Percentiles rank a stretch among this genome's conserved stretches.
Evolutionary conservation across 2,329 filamentous ascomycete species (phyloP).

Genomic region (Stagonosporopsis vannaccii): DNA sequence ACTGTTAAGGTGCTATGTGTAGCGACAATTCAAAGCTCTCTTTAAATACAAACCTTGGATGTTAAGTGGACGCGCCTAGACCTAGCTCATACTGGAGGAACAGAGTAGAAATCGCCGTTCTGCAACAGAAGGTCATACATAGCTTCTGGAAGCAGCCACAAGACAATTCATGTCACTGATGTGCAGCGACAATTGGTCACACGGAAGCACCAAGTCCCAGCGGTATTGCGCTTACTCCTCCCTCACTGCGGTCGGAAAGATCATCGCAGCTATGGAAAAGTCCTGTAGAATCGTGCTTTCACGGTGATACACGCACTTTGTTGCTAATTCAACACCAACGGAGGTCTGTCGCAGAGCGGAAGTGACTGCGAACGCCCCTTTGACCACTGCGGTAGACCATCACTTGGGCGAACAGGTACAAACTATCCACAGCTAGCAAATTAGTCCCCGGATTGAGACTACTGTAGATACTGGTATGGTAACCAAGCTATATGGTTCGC

Average conservation of each 20-base stretch:
- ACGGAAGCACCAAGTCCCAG: not conserved
- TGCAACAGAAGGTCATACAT: not conserved
- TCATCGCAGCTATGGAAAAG: not conserved
- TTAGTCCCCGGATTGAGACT: not conserved
- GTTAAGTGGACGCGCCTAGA: too few species aligned
- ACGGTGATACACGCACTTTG: not conserved
- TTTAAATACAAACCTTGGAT: too few species aligned
- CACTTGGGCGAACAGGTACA: constrained; percentile 12
- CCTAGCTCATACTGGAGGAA: not conserved
- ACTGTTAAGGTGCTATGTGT: not conserved
- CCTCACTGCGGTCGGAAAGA: not conserved
- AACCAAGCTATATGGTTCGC: not conserved
- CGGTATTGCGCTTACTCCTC: not conserved
- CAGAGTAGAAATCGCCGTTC: constrained; percentile 1
- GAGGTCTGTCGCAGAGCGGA: not conserved
- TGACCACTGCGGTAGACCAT: not conserved
- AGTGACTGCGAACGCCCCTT: constrained; percentile 1
- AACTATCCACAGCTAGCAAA: not conserved
- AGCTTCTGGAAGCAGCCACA: constrained; percentile 14
- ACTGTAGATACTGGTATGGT: not conserved
- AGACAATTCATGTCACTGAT: not conserved
- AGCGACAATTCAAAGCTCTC: not conserved
- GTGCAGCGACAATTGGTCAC: not conserved
- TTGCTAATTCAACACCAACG: not conserved
- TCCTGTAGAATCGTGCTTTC: not conserved